Evolutionary conservation across 331 rosid species (phyloP).

Genomic region (Phaseolus coccineus): DNA sequence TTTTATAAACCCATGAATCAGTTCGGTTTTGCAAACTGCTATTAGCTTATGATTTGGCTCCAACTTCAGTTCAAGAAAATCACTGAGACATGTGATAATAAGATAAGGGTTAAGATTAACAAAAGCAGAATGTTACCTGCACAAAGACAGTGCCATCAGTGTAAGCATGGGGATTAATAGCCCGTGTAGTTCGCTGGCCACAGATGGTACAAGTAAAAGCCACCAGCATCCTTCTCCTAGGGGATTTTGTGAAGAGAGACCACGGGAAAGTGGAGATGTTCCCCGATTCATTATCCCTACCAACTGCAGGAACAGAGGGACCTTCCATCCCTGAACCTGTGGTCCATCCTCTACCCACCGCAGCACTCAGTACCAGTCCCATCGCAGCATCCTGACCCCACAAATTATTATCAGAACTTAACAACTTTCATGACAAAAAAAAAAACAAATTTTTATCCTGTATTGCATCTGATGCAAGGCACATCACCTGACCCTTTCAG

Average conservation of each 20-base stretch:
- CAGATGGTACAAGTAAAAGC: slow-evolving; percentile 96
- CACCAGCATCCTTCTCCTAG: slow-evolving; percentile 91
- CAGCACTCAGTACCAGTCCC: slow-evolving; percentile 95
- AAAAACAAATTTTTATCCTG: background rate
- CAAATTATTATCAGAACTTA: slow-evolving; percentile 23
- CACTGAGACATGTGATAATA: background rate
- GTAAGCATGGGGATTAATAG: slow-evolving; percentile 96
- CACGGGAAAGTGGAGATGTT: slow-evolving; percentile 94
- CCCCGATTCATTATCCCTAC: slow-evolving; percentile 52
- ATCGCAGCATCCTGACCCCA: slow-evolving; percentile 86
- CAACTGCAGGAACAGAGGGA: slow-evolving; percentile 82
- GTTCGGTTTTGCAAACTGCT: background rate
- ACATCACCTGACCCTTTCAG: background rate
- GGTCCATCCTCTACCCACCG: slow-evolving; percentile 92
- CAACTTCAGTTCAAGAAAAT: background rate
- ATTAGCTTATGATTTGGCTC: background rate
- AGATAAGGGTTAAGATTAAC: background rate
- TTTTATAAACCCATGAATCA: background rate
- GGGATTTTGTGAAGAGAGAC: slow-evolving; percentile 97
- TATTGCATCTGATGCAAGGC: slow-evolving; percentile 8
- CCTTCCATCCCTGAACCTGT: slow-evolving; percentile 99
- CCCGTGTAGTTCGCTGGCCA: slow-evolving; percentile 92
- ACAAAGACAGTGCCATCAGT: slow-evolving; percentile 98
- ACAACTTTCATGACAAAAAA: background rate
- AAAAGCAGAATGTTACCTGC: slow-evolving; percentile 66